A percentile compares a stretch with the other conserved stretches of the same genome.
Conservation (phyloP, 2,329 filamentous ascomycete genomes). For the Fusarium denticulatum region DNA sequence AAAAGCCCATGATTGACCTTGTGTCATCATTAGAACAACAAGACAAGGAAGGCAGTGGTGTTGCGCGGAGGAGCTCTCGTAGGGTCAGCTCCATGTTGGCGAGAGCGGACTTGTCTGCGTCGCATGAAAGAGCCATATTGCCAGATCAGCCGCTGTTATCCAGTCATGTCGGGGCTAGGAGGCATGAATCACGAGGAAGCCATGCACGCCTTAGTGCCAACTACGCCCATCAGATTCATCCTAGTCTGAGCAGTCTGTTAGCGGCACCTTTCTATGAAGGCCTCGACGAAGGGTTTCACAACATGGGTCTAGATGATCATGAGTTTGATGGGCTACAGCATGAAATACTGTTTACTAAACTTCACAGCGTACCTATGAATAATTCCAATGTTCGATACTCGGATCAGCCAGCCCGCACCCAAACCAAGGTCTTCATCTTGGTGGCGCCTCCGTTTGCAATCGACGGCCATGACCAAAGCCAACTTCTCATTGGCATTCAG, state of each 20-base stretch:
- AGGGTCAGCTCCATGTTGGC: slow-evolving; percentile 92
- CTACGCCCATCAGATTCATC: slow-evolving; percentile 58
- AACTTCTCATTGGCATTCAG: slow-evolving; percentile 74
- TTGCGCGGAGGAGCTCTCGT: slow-evolving; percentile 70
- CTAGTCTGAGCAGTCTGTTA: slow-evolving; percentile 69
- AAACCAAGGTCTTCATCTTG: slow-evolving; percentile 75
- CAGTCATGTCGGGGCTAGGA: slow-evolving; percentile 60
- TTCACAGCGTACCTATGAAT: slow-evolving; percentile 73
- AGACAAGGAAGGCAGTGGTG: slow-evolving; percentile 65
- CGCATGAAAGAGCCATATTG: slow-evolving; percentile 83
- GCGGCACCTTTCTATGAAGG: slow-evolving; percentile 76
- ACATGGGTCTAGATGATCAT: slow-evolving; percentile 77
- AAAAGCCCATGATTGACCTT: slow-evolving; percentile 69
- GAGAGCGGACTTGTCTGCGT: slow-evolving; percentile 85
- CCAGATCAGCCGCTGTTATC: slow-evolving; percentile 67
- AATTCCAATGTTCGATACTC: slow-evolving; percentile 70
- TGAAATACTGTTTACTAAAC: slow-evolving; percentile 76
- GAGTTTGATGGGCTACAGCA: slow-evolving; percentile 76
- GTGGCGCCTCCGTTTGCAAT: slow-evolving; percentile 65
- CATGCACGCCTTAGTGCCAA: slow-evolving; percentile 53
- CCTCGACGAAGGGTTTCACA: slow-evolving; percentile 77
- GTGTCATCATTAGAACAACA: slow-evolving; percentile 75
- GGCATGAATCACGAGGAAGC: slow-evolving; percentile 75
- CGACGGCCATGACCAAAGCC: slow-evolving; percentile 62
- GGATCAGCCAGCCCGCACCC: slow-evolving; percentile 60